Conservation (phyloP, 805 yeast genomes). For the Yarrowia osloensis region DNA sequence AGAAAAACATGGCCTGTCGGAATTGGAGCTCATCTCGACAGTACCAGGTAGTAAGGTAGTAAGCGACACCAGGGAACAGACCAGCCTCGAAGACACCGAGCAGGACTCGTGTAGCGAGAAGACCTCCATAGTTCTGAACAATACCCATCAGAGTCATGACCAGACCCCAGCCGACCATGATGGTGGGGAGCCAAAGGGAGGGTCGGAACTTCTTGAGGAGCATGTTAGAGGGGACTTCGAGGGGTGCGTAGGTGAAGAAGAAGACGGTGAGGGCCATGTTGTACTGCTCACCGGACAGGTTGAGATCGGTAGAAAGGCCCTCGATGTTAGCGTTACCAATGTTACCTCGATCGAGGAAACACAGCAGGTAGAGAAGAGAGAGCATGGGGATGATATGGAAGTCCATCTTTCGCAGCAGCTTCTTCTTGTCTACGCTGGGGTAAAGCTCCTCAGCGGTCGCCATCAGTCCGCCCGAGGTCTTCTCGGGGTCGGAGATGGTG, state of each 20-base stretch:
- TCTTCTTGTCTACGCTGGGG: constrained; percentile 31
- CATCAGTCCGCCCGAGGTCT: constrained; percentile 1
- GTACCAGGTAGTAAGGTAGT: constrained; percentile 42
- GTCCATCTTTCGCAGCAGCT: constrained; percentile 47
- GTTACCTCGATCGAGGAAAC: constrained; percentile 55
- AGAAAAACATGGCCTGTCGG: constrained; percentile 47
- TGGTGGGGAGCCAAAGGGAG: constrained; percentile 41
- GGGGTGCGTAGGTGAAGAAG: constrained; percentile 39
- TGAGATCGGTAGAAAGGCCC: constrained; percentile 49
- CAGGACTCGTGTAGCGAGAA: constrained; percentile 45
- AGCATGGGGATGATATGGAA: constrained; percentile 50
- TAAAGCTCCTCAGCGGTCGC: constrained; percentile 31
- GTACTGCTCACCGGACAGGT: constrained; percentile 39
- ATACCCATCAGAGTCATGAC: constrained; percentile 44
- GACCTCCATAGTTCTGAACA: constrained; percentile 41
- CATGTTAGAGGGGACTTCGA: constrained; percentile 38
- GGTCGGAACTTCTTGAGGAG: constrained; percentile 44
- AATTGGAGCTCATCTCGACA: constrained; percentile 46
- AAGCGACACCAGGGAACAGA: constrained; percentile 48
- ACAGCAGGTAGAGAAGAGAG: constrained; percentile 51
- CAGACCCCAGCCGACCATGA: constrained; percentile 44
- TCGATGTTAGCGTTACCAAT: constrained; percentile 57
- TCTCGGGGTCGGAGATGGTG: constrained; percentile 18
- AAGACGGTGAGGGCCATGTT: constrained; percentile 49
- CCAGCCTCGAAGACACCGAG: constrained; percentile 50